Base-by-base conservation (phyloP, 2,329 filamentous ascomycete genomes). In the Boeremia exigua region DNA sequence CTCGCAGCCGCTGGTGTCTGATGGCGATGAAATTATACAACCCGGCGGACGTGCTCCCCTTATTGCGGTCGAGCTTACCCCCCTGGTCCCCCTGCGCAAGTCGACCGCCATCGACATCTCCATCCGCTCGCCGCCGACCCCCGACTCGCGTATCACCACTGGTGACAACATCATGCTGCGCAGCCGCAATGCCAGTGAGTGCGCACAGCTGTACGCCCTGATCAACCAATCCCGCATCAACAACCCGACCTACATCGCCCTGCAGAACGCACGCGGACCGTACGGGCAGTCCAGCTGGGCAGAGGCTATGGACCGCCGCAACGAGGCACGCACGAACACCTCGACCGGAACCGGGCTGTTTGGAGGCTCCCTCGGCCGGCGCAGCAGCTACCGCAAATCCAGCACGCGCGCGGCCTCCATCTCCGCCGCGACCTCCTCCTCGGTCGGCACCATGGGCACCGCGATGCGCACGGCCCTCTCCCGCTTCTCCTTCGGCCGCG, bases 41-140 rank as follows among this genome's bases (percentile, higher is more conserved):
- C 60, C 74, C 55, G 63, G 67, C 61, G 60, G 63, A 59, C 66
- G 69, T 61, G 78, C 79, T 52, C 86, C 85, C 29, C 76, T 88
- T 29, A 76, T 88, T 56, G 90, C 89, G 6, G 84, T 97, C 30
- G 92, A 96, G 69, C 85, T 99, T 37, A 98, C 94, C 0, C 95
- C 95, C 0, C 81, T 96, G 33, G 94, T 98, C 7, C 89, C 93
- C 63, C 87, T 98, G 58, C 87, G 94, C 60, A 89, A 94, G 68
- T 95, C 93, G 67, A 99, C 92, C 19, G 91, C 90, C 3, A 85
- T 99, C 29, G 95, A 99, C 73, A 91, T 99, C 49, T 95, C 96
- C 62, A 91, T 99, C 61, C 89, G 92, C 45, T 97, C 94, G 6
- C 91, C 91, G 1, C 89, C 93, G 25, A 89, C 90, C 6, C 73